Conservation (phyloP, 768 basidiomycete species). For the Clitopilus passeckerianus region DNA sequence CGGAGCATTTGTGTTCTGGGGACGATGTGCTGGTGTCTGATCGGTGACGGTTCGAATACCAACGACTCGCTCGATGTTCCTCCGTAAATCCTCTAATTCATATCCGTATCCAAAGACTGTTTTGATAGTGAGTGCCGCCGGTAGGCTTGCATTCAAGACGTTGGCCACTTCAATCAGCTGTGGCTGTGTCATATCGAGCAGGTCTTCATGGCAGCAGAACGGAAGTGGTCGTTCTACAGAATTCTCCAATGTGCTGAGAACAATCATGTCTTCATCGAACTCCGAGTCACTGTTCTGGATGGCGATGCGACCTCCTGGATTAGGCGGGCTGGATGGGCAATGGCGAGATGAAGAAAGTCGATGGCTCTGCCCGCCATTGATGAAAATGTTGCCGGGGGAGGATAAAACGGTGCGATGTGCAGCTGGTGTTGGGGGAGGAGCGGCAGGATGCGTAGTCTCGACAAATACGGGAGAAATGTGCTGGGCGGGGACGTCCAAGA, state of each 20-base stretch:
- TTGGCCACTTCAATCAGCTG: conserved; percentile 50
- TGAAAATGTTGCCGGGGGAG: not conserved
- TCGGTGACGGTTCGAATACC: conserved; percentile 42
- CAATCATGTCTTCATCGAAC: not conserved
- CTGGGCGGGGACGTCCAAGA: not conserved
- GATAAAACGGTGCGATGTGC: not conserved
- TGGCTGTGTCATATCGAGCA: conserved; percentile 54
- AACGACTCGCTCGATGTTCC: conserved; percentile 55
- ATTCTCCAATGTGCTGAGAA: not conserved
- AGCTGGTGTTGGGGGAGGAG: not conserved
- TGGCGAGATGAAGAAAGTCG: not conserved
- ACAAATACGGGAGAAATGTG: not conserved
- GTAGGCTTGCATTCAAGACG: conserved; percentile 53
- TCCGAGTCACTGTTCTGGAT: not conserved
- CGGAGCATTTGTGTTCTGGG: not conserved
- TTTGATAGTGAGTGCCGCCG: conserved; percentile 41
- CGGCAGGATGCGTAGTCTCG: not conserved
- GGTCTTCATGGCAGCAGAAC: conserved; percentile 74
- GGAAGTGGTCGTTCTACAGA: conserved; percentile 21
- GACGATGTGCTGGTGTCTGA: conserved; percentile 21
- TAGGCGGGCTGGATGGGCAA: not conserved
- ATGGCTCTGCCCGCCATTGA: not conserved
- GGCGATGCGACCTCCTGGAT: not conserved
- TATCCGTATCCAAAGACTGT: conserved; percentile 28
- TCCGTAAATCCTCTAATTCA: conserved; percentile 40